phyloP scores from a whole-genome alignment of 2,329 filamentous ascomycete genomes.

The Fusarium sp. region DNA sequence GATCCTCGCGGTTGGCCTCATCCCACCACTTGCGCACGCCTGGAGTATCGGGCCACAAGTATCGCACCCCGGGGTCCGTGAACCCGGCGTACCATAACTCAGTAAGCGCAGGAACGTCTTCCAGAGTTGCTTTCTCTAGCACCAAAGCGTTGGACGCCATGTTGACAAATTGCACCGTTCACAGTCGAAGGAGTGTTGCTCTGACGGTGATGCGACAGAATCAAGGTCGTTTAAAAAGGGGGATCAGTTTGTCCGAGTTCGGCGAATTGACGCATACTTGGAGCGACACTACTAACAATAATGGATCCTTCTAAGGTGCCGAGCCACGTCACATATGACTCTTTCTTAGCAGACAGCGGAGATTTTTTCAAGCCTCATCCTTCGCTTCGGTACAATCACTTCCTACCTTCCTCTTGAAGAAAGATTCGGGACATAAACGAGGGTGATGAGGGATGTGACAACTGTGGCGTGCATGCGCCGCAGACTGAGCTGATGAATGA shows the following conservation, averaged over 20 bases:
- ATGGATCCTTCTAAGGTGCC: background rate
- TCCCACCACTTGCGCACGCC: constrained; percentile 15
- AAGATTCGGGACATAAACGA: background rate
- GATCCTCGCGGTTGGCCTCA: constrained; percentile 11
- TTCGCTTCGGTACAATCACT: background rate
- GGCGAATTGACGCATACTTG: background rate
- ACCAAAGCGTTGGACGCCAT: background rate
- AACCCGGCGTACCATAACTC: constrained; percentile 16
- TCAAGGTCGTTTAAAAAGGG: background rate
- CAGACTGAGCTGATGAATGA: background rate
- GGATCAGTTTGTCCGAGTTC: background rate
- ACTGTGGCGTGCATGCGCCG: background rate
- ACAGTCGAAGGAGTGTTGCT: background rate
- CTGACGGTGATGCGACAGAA: background rate
- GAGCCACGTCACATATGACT: background rate
- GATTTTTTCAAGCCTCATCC: background rate
- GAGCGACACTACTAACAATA: background rate
- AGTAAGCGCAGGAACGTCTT: constrained; percentile 9
- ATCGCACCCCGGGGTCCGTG: constrained; percentile 1
- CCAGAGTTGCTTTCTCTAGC: constrained; percentile 2
- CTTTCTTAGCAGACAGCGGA: background rate
- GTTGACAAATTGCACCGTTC: background rate
- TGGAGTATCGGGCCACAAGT: constrained; percentile 13
- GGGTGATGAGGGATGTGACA: background rate
- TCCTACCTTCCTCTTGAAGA: background rate